Evolutionary conservation across 1,284 basidiomycete species (phyloP), one percentile per base, ranked within the genome.

Genomic region (Leucoagaricus sp.): DNA sequence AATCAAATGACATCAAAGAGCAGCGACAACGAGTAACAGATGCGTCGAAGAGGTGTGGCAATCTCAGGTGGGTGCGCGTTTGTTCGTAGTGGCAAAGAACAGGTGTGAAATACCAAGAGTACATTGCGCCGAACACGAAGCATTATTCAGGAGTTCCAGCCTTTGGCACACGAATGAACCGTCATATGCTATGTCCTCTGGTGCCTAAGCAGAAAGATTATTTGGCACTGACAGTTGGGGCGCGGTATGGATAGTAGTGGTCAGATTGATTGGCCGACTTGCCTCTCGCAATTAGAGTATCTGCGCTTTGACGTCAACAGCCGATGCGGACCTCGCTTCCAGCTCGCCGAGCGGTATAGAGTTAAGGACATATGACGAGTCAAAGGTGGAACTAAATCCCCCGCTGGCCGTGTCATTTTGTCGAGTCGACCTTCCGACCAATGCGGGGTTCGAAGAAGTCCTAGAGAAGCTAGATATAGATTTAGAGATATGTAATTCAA

Each of bases 201-300:
- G n/a, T n/a, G 36, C 36, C 4, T 38, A 19, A 19, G 21, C 3
- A 19, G 17, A 4, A 42, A 42, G 21, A 42, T 4, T 7, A 40
- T n/a, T n/a, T 8, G 38, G 38, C 38, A 17, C n/a, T 6, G n/a
- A 40, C 7, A n/a, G 8, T 5, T n/a, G n/a, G 38, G n/a, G 38
- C 8, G 5, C 38, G 12, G 31, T 12, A 33, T 7, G 7, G 31
- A 33, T 17, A 9, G n/a, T 40, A 40, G 5, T 21, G 17, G 19
- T 3, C n/a, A n/a, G 41, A 21, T 42, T 25, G 41, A 23, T 8
- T 40, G 26, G 36, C 36, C 48, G 48, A 38, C 19, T 41, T 41
- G 29, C 49, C 36, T 26, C 49, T 50, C 49, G 49, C 49, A 17
- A 50, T 19, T 17, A n/a, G n/a, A 7, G 26, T 19, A 28, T 50